Conservation (phyloP, 1,284 basidiomycete genomes). For the Pascua sp. region DNA sequence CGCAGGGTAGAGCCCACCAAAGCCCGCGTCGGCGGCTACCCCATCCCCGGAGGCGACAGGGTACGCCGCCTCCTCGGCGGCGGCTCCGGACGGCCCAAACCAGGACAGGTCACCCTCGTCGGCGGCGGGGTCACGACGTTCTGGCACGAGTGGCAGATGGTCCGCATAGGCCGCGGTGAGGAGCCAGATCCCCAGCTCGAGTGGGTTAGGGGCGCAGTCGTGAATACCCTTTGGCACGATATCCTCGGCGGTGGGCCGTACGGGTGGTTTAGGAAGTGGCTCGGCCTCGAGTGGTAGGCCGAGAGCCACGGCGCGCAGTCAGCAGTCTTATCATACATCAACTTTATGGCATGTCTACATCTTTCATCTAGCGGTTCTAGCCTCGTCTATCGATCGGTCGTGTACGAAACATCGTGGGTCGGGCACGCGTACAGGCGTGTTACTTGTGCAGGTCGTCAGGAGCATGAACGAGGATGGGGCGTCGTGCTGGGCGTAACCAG, state of each 20-base stretch:
- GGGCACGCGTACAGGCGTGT: too few relatives aligned
- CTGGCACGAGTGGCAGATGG: slow-evolving; percentile 48
- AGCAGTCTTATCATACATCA: too few relatives aligned
- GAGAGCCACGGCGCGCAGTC: too few relatives aligned
- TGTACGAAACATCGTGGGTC: too few relatives aligned
- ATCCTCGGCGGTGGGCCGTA: slow-evolving; percentile 28
- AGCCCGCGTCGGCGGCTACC: slow-evolving; percentile 27
- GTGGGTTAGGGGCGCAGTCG: slow-evolving; percentile 28
- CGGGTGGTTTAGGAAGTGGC: slow-evolving; percentile 13
- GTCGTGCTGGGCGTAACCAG: too few relatives aligned
- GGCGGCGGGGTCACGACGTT: slow-evolving; percentile 41
- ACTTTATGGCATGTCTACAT: too few relatives aligned
- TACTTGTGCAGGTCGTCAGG: too few relatives aligned
- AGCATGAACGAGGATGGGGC: too few relatives aligned
- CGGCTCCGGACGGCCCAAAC: not conserved
- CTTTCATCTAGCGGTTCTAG: too few relatives aligned
- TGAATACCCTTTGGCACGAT: slow-evolving; percentile 33
- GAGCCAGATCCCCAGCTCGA: slow-evolving; percentile 33
- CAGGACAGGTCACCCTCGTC: slow-evolving; percentile 32
- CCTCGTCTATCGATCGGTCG: too few relatives aligned
- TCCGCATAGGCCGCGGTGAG: slow-evolving; percentile 34
- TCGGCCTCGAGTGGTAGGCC: slow-evolving; percentile 9
- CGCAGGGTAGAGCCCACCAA: slow-evolving; percentile 17
- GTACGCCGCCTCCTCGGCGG: slow-evolving; percentile 28
- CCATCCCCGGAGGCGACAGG: slow-evolving; percentile 27